Base-by-base conservation (phyloP, 169 alveolate species). In the Plasmodium chabaudi region DNA sequence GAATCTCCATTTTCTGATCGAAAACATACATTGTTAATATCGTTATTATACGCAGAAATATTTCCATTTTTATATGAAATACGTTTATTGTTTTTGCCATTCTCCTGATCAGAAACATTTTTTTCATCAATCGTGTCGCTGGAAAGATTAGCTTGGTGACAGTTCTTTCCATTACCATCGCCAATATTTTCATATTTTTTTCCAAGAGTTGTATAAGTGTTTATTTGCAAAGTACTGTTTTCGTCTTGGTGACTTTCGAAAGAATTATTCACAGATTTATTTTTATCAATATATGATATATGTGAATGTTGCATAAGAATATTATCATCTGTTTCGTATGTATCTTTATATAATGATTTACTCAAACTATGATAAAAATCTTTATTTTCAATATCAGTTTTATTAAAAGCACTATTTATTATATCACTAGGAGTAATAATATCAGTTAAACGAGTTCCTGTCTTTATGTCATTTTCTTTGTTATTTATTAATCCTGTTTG, bases 331-430 rank as follows among this genome's bases (percentile, higher is more conserved):
- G 34, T 56, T 63, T 63, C 46, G 25, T 39, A 21, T 21, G 27
- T 51, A 46, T 64, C 73, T 15, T 25, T 51, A 49, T 25, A 51
- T 25, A 69, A 44, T 27, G 65, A 55, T 7, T 13, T 19, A 42
- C 56, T 61, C 12, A 59, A n/a, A 47, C 23, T 51, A 9, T 64
- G 57, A 23, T 77, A 77, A 77, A 63, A 77, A 19, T 67, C 25
- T 15, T 77, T 53, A 25, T 51, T 46, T 3, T 61, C 34, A 17
- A 10, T 56, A 27, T 9, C 55, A 21, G 27, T 21, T 15, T 17
- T 19, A 21, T 55, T 82, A 44, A 25, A 19, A 25, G 23, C 56
- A 47, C 74, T 63, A 21, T n/a, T 17, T 55, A 74, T 55, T 27
- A 27, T 17, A 25, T 51, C 21, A 23, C 5, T 19, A 13, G 79